Evolutionary conservation across 2,329 filamentous ascomycete species (phyloP).

Genomic region (Venturia pyrina): DNA sequence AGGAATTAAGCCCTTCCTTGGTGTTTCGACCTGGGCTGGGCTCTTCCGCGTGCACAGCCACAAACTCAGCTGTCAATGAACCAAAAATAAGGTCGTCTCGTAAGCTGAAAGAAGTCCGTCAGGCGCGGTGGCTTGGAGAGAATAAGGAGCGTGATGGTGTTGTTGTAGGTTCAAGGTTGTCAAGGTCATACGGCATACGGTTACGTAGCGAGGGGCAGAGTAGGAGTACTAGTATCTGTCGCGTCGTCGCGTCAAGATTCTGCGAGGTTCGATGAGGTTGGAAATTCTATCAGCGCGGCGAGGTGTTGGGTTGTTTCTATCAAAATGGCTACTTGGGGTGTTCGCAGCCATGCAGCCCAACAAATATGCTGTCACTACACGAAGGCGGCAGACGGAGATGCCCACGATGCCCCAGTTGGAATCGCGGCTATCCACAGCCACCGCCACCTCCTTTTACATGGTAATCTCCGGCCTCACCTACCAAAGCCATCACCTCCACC

Average conservation of each 20-base stretch:
- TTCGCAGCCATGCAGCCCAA: too few relatives aligned
- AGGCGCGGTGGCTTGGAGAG: not conserved
- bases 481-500: not conserved
- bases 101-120: not conserved
- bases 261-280: too few relatives aligned
- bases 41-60: not conserved
- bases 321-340: too few relatives aligned
- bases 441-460: too few relatives aligned
- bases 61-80: not conserved
- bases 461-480: too few relatives aligned
- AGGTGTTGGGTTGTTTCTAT: too few relatives aligned
- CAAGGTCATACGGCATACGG: not conserved
- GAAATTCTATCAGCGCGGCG: too few relatives aligned
- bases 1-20: not conserved
- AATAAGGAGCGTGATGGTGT: not conserved
- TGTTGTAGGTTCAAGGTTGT: not conserved
- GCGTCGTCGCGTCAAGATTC: not conserved
- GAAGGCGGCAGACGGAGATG: too few relatives aligned
- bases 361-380: too few relatives aligned
- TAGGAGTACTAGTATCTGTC: not conserved
- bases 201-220: not conserved
- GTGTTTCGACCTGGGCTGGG: not conserved
- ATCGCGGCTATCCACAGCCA: too few relatives aligned
- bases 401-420: too few relatives aligned
- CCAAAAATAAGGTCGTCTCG: not conserved